Evolutionary conservation across 2,329 filamentous ascomycete genomes (phyloP), one percentile per base, ranked within the genome.

Genomic region (Pseudogymnoascus sp.): DNA sequence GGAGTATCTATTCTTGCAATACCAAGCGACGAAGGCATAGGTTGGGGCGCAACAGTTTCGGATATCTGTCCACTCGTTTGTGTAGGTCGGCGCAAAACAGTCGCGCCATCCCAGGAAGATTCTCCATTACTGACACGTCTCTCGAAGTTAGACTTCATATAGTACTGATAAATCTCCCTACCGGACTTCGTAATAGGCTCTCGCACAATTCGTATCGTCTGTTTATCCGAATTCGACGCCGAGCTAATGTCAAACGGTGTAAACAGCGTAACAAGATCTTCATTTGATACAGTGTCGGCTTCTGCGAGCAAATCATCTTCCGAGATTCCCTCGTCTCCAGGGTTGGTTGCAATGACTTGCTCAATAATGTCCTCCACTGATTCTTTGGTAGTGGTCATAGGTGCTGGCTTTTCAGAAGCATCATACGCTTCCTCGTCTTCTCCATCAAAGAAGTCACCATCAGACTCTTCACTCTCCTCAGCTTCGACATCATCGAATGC

Each of bases 81-180:
- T 60, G 60, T 62, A 64, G 56, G 33, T 61, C 53, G 25, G 37
- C 25, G 31, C 62, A 38, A 60, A 38, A 60, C 59, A 42, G 12
- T 16, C 14, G 38, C 12, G 21, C 35, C 59, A 40, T 60, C 59
- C 59, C 59, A 60, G 21, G 38, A 38, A 31, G 59, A 60, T 42
- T 60, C 59, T 16, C 38, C 38, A 7, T 16, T 31, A 10, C 12
- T n/a, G 18, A 60, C 33, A 25, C 59, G 59, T n/a, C 33, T 60
- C 23, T 60, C 38, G 31, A 60, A 60, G 59, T 25, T 42, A 8
- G 59, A 25, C 18, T 40, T 42, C 18, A 42, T 21, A 25, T 60
- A 60, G 35, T 60, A 60, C 38, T 60, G 59, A 35, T 40, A 40
- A 42, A 42, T 60, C 5, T 60, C 59, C 33, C 38, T 38, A 16